phyloP scores from a whole-genome alignment of 1,284 basidiomycete genomes.

The Sanghuangporus sanghuang region DNA sequence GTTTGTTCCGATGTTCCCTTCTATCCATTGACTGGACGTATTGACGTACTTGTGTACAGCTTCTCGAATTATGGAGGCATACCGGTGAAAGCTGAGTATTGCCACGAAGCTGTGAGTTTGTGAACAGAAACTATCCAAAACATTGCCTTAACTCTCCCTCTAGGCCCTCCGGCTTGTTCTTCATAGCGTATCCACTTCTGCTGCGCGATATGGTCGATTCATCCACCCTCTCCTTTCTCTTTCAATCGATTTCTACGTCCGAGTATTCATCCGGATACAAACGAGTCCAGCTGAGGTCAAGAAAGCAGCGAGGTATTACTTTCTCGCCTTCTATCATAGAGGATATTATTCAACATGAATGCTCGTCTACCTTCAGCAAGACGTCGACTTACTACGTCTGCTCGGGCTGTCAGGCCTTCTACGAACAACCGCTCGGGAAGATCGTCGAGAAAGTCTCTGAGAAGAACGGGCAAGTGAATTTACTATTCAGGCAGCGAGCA shows the following conservation, averaged over 20 bases:
- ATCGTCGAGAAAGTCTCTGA: slow-evolving; percentile 54
- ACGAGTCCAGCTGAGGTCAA: slow-evolving; percentile 86
- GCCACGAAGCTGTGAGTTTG: slow-evolving; percentile 78
- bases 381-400: slow-evolving; percentile 83
- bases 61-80: slow-evolving; percentile 97
- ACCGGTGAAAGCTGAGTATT: slow-evolving; percentile 87
- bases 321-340: background rate
- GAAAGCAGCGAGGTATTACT: slow-evolving; percentile 63
- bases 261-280: slow-evolving; percentile 83
- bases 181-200: slow-evolving; percentile 80
- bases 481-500: slow-evolving; percentile 65
- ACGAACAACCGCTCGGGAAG: slow-evolving; percentile 76
- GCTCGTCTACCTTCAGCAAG: slow-evolving; percentile 46
- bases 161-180: slow-evolving; percentile 88
- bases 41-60: slow-evolving; percentile 36
- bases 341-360: slow-evolving; percentile 8
- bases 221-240: slow-evolving; percentile 90
- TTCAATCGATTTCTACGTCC: slow-evolving; percentile 97
- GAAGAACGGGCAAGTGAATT: slow-evolving; percentile 48
- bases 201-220: slow-evolving; percentile 87
- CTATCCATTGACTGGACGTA: background rate
- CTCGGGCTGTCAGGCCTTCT: slow-evolving; percentile 72
- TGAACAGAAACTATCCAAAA: background rate
- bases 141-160: background rate
- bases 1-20: slow-evolving; percentile 36